A percentile compares a stretch with the other conserved stretches of the same genome.
phyloP scores from a whole-genome alignment of 805 yeast species.

The Candida corydali region DNA sequence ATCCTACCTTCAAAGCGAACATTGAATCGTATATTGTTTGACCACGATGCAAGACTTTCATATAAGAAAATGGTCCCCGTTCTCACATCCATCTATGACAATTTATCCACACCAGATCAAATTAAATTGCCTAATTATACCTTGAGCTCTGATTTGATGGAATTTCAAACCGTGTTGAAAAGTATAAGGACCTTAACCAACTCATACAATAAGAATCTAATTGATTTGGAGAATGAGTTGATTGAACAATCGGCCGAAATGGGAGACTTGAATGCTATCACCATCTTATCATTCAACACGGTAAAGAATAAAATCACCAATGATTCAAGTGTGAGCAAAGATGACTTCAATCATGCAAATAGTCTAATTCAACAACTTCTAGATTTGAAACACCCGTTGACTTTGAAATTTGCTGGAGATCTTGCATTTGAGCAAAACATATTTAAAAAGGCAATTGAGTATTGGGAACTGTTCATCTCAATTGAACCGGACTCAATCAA shows the following conservation, averaged over 20 bases:
- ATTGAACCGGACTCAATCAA: conserved; percentile 54
- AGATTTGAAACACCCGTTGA: conserved; percentile 63
- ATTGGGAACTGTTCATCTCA: conserved; percentile 55
- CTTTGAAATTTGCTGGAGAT: conserved; percentile 78
- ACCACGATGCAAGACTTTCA: conserved; percentile 56
- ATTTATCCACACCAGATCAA: conserved; percentile 37
- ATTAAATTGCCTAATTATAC: conserved; percentile 44
- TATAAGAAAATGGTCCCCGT: conserved; percentile 53
- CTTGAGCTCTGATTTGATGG: conserved; percentile 56
- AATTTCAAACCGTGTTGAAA: conserved; percentile 62
- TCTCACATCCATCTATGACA: conserved; percentile 47
- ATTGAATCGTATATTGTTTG: conserved; percentile 59
- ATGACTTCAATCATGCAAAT: conserved; percentile 63
- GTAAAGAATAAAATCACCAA: conserved; percentile 24
- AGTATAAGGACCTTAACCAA: conserved; percentile 59
- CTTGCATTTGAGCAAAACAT: conserved; percentile 51
- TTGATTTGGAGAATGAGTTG: conserved; percentile 64
- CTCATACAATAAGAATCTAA: conserved; percentile 50
- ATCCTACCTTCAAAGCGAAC: conserved; percentile 56
- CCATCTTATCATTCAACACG: conserved; percentile 67
- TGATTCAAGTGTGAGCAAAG: conserved; percentile 19
- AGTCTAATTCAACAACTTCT: conserved; percentile 54
- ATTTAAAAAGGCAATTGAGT: conserved; percentile 50
- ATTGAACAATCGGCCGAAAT: conserved; percentile 81
- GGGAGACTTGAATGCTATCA: conserved; percentile 78